phyloP scores from a whole-genome alignment of 257 asterid species.

The Solanum lycopersicoides region DNA sequence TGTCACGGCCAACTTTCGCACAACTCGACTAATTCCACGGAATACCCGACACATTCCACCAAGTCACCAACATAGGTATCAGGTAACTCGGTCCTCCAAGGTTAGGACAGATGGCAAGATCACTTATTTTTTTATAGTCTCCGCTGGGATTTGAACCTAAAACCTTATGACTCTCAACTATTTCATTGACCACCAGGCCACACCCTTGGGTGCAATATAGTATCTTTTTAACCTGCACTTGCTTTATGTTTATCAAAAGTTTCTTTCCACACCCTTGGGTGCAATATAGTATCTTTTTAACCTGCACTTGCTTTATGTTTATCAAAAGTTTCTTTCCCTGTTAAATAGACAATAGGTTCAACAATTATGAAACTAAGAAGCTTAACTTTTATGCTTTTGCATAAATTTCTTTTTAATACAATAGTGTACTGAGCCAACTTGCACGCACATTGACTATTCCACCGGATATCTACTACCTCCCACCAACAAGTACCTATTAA shows the following conservation, averaged over 20 bases:
- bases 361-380: not conserved
- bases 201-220: not conserved
- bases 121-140: not conserved
- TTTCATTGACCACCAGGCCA: not conserved
- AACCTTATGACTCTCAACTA: no score
- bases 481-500: not conserved
- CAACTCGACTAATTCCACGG: not conserved
- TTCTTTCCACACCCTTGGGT: not conserved
- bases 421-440: not conserved
- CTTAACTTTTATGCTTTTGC: not conserved
- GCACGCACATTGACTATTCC: not conserved
- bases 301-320: not conserved
- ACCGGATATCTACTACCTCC: not conserved
- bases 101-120: not conserved
- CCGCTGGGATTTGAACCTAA: not conserved
- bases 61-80: not conserved
- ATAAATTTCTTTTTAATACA: not conserved
- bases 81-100: not conserved
- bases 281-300: not conserved
- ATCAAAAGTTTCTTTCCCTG: not conserved
- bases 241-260: not conserved
- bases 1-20: not conserved
- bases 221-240: not conserved
- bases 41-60: not conserved
- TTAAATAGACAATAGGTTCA: not conserved